These are phyloP conservation scores for Clathrus columnatus DNA, from an alignment of 768 basidiomycete species.

Conservation along the genomic window DNA sequence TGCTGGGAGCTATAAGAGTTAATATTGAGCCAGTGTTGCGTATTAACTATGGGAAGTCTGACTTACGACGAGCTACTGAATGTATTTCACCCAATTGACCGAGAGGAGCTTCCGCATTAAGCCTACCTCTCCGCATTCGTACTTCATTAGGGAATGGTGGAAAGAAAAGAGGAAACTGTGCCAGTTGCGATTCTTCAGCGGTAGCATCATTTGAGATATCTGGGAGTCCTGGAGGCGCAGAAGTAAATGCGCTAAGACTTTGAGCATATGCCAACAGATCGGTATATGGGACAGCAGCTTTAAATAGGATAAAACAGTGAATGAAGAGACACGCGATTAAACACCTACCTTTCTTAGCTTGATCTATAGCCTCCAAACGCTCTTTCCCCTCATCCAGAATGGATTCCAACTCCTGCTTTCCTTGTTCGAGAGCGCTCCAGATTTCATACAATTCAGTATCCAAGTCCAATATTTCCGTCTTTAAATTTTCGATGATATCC, in stretches of 20 bases:
- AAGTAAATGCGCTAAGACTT: slow-evolving; percentile 77
- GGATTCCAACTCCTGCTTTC: slow-evolving; percentile 59
- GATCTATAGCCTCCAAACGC: slow-evolving; percentile 57
- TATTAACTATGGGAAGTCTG: background rate
- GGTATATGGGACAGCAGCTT: slow-evolving; percentile 74
- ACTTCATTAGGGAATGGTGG: slow-evolving; percentile 89
- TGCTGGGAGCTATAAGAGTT: background rate
- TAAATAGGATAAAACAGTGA: background rate
- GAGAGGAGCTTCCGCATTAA: slow-evolving; percentile 74
- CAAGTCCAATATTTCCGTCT: slow-evolving; percentile 59
- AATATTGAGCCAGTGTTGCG: background rate
- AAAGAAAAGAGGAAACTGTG: slow-evolving; percentile 76
- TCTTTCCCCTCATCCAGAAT: slow-evolving; percentile 71
- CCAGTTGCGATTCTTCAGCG: slow-evolving; percentile 39
- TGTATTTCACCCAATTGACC: slow-evolving; percentile 75
- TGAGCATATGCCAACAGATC: slow-evolving; percentile 80
- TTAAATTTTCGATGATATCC: slow-evolving; percentile 60
- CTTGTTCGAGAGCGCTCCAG: slow-evolving; percentile 54
- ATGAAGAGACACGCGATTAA: background rate
- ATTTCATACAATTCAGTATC: slow-evolving; percentile 62
- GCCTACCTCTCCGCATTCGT: slow-evolving; percentile 76
- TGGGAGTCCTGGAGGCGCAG: slow-evolving; percentile 83
- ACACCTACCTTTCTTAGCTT: slow-evolving; percentile 58
- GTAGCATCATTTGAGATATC: slow-evolving; percentile 33
- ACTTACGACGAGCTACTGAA: slow-evolving; percentile 66